Evolutionary conservation across 495 filamentous ascomycete species (phyloP), one percentile per base, ranked within the genome.

Genomic region (Neurospora tetrasperma): DNA sequence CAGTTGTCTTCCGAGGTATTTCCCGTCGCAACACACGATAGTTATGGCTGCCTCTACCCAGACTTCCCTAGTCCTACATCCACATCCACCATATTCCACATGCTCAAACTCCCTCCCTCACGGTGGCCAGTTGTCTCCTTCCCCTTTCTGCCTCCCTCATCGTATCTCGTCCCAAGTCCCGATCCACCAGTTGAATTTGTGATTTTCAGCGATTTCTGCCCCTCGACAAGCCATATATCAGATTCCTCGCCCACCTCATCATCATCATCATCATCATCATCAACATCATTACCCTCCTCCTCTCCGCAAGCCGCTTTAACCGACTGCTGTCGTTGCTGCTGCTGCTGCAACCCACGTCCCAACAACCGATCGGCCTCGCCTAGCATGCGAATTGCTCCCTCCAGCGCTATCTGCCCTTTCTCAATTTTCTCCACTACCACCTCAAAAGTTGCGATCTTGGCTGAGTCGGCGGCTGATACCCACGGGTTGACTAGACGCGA

Each of bases 401-500:
- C 82, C 0, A 87, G 75, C 3, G 82, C 82, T 1, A 84, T 70
- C 68, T 87, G 83, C 0, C 83, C 86, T 70, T 82, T 81, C 41
- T 84, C 84, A 6, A 84, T 83, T 41, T 84, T 85, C 66, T 87
- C 84, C 11, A 83, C 84, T 12, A 85, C 84, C 1, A 79, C 77
- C 71, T 86, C 84, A 8, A 86, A 78, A 1, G 81, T 85, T 1
- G 80, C 75, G 42, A 86, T 85, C 73, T 86, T 85, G 73, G 85
- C 85, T 2, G 82, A 81, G 59, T 86, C 80, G 0, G 85, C 83
- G 0, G 87, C 85, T 71, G 82, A 84, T 16, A 85, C 83, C 86
- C 86, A 89, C 5, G 82, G 82, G 71, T 81, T 80, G 70, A 86
- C 79, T 44, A 81, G 78, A 71, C 81, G 75, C 6, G 76, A 73